A percentile compares a stretch with the other conserved stretches of the same genome.
Conservation (phyloP, 2,329 filamentous ascomycete species). For the Colletotrichum orchidophilum region DNA sequence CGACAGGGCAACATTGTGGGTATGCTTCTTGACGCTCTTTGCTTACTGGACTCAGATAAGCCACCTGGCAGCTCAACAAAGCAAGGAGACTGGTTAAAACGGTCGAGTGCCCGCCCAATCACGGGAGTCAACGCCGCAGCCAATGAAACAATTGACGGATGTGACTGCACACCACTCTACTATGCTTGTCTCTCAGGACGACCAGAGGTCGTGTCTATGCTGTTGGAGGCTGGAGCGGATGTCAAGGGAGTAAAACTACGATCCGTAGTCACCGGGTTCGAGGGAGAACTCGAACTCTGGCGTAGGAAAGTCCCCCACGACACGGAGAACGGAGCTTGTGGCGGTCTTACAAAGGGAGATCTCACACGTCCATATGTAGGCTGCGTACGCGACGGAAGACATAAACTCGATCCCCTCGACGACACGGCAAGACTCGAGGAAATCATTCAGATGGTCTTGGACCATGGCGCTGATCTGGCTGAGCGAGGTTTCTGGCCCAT, state of each 20-base stretch:
- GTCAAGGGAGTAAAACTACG: constrained; percentile 15
- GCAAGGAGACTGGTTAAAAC: neutral
- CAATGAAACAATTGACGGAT: neutral
- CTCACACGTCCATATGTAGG: neutral
- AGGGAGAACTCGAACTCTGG: constrained; percentile 21
- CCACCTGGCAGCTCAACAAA: neutral
- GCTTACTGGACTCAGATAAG: neutral
- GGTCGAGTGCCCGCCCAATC: neutral
- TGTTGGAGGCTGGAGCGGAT: constrained; percentile 40
- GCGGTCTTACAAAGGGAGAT: neutral
- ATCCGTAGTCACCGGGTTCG: constrained; percentile 34
- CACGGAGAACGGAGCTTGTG: neutral
- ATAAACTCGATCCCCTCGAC: neutral
- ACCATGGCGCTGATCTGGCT: constrained; percentile 29
- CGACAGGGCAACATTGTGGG: constrained; percentile 47
- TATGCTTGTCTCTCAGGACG: constrained; percentile 38
- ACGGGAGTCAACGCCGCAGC: neutral
- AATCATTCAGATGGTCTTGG: constrained; percentile 38
- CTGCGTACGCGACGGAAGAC: neutral
- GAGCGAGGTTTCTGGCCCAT: neutral
- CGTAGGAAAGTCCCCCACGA: neutral
- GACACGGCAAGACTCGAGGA: constrained; percentile 35
- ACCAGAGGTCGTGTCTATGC: constrained; percentile 39
- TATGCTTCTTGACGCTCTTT: constrained; percentile 36
- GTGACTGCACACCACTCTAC: constrained; percentile 34